These are phyloP conservation scores for Quillaja saponaria DNA, from an alignment of 306 rosid species.

Conservation along the genomic window DNA sequence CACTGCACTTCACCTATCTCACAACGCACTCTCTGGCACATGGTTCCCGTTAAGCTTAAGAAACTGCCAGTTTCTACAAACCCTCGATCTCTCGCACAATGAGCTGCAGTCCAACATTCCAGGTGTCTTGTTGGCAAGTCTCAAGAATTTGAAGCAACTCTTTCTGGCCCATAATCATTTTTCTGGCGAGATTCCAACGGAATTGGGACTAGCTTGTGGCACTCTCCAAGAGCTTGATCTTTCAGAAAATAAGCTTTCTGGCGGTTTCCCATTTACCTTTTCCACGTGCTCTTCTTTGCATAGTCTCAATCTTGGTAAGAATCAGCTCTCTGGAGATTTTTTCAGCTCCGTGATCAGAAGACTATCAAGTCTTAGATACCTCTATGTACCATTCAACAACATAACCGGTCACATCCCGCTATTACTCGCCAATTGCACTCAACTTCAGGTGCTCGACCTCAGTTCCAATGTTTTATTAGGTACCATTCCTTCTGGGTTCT, in stretches of 20 bases:
- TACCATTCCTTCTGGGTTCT: conserved; percentile 50
- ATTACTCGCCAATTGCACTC: conserved; percentile 48
- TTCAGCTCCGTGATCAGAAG: conserved; percentile 45
- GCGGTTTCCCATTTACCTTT: conserved; percentile 55
- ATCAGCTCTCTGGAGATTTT: conserved; percentile 54
- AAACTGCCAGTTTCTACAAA: conserved; percentile 44
- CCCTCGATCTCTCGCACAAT: conserved; percentile 58
- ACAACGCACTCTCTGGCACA: conserved; percentile 36
- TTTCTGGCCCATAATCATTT: conserved; percentile 47
- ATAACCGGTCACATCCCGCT: conserved; percentile 57
- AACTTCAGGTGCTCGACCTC: conserved; percentile 59
- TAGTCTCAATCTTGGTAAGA: conserved; percentile 53
- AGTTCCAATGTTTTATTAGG: conserved; percentile 61
- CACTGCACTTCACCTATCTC: conserved; percentile 41
- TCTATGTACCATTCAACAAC: conserved; percentile 62
- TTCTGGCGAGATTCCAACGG: conserved; percentile 52
- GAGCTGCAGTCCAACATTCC: conserved; percentile 47
- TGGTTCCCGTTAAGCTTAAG: conserved; percentile 47
- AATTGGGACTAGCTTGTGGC: conserved; percentile 47
- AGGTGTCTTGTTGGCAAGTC: conserved; percentile 35
- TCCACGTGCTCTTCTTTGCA: conserved; percentile 47
- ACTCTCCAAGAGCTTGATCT: conserved; percentile 57
- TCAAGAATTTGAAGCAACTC: conserved; percentile 51
- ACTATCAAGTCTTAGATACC: conserved; percentile 44
- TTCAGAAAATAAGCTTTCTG: conserved; percentile 51